phyloP scores from a whole-genome alignment of 305 asterid species.

The Fraxinus paxiana region DNA sequence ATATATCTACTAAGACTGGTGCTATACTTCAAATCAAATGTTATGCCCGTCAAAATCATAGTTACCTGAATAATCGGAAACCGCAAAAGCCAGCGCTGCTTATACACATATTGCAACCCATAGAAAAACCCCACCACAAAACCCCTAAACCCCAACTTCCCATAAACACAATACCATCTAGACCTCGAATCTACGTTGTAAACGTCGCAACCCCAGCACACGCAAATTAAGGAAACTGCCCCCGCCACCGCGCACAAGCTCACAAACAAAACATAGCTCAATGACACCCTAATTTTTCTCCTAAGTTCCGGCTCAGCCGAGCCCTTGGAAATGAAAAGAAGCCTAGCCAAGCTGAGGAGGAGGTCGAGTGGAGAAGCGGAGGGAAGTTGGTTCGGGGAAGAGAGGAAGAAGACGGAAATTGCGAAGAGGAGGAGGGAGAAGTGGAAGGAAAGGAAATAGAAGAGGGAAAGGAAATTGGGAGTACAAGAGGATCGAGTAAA shows the following conservation, averaged over 20 bases:
- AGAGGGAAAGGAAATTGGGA: constrained; percentile 36
- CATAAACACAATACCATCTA: constrained; percentile 29
- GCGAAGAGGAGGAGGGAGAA: constrained; percentile 52
- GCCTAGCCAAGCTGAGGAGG: constrained; percentile 39
- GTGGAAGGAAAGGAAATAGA: constrained; percentile 56
- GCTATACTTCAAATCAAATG: background rate
- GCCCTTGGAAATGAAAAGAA: constrained; percentile 48
- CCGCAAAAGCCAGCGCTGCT: constrained; percentile 65
- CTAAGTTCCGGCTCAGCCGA: constrained; percentile 38
- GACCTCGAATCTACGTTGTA: constrained; percentile 25
- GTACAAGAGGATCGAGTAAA: constrained; percentile 32
- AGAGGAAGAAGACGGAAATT: constrained; percentile 54
- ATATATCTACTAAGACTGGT: background rate
- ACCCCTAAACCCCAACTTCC: constrained; percentile 65
- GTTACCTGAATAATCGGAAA: constrained; percentile 91
- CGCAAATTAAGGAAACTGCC: constrained; percentile 37
- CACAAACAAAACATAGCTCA: constrained; percentile 58
- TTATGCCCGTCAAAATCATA: background rate
- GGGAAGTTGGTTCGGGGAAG: constrained; percentile 54
- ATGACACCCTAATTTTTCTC: constrained; percentile 47
- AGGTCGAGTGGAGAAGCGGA: constrained; percentile 58
- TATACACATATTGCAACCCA: constrained; percentile 59
- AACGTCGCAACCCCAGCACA: constrained; percentile 58
- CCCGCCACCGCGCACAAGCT: constrained; percentile 47
- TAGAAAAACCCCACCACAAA: constrained; percentile 55